Evolutionary conservation across 441 rosid genomes (phyloP).

Genomic region (Daphne laureola): DNA sequence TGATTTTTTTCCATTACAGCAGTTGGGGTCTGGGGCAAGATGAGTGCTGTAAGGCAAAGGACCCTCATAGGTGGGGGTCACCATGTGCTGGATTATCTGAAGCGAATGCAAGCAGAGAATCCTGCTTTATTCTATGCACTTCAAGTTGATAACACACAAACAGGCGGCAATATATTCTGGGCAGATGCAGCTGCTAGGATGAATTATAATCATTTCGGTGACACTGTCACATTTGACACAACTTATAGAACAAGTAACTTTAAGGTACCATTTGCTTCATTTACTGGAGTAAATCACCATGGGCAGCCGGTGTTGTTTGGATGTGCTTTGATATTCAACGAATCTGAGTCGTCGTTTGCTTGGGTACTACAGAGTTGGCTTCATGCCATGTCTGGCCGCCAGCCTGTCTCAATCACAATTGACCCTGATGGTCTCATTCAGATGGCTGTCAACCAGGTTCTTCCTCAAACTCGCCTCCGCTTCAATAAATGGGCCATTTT

Average conservation of each 20-base stretch:
- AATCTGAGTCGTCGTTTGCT: slow-evolving; percentile 34
- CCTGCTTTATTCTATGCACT: slow-evolving; percentile 12
- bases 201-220: slow-evolving; percentile 42
- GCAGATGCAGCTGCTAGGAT: slow-evolving; percentile 38
- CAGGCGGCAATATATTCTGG: slow-evolving; percentile 21
- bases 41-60: slow-evolving; percentile 10
- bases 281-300: slow-evolving; percentile 50
- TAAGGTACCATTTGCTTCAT: slow-evolving; percentile 44
- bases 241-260: slow-evolving; percentile 29
- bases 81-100: slow-evolving; percentile 9
- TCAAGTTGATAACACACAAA: slow-evolving; percentile 10
- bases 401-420: slow-evolving; percentile 37
- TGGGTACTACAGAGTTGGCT: slow-evolving; percentile 50
- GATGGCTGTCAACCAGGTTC: slow-evolving; percentile 12
- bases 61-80: slow-evolving; percentile 4
- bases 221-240: slow-evolving; percentile 35
- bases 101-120: slow-evolving; percentile 13
- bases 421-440: slow-evolving; percentile 12
- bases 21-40: background rate
- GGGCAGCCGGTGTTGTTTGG: slow-evolving; percentile 48
- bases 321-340: slow-evolving; percentile 40
- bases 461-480: slow-evolving; percentile 10
- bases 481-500: slow-evolving; percentile 10
- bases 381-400: slow-evolving; percentile 32
- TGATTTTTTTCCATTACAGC: background rate